A percentile compares a stretch with the other conserved stretches of the same genome.
Evolutionary conservation across 495 filamentous ascomycete species (phyloP).

Genomic region (Penicillium daleae): DNA sequence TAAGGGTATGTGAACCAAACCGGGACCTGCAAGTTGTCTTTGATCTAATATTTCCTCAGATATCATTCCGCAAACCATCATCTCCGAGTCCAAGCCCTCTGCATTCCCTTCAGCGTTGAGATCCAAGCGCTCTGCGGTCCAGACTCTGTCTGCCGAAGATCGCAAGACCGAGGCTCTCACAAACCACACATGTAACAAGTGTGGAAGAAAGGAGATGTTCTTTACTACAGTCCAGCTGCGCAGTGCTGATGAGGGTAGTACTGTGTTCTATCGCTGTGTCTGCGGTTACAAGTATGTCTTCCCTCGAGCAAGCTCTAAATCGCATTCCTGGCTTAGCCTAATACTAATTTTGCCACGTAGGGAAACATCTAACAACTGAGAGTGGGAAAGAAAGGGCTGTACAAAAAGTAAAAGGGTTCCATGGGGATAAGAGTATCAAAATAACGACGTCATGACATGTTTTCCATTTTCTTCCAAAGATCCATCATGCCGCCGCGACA

Average conservation of each 20-base stretch:
- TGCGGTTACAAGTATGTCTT: slow-evolving; percentile 78
- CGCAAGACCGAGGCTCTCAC: slow-evolving; percentile 76
- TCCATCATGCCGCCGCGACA: slow-evolving; percentile 44
- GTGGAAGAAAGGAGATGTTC: slow-evolving; percentile 80
- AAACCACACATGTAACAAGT: slow-evolving; percentile 74
- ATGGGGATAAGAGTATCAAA: slow-evolving; percentile 35
- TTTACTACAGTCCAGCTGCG: slow-evolving; percentile 85
- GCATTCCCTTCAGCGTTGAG: slow-evolving; percentile 88
- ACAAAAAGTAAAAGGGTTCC: slow-evolving; percentile 30
- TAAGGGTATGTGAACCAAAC: slow-evolving; percentile 60
- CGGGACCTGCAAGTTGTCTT: not conserved
- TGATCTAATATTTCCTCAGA: slow-evolving; percentile 52
- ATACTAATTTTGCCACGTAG: slow-evolving; percentile 34
- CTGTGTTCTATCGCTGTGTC: slow-evolving; percentile 83
- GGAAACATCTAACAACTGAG: slow-evolving; percentile 49
- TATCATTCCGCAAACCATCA: slow-evolving; percentile 73
- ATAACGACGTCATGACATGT: slow-evolving; percentile 39
- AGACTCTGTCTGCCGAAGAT: slow-evolving; percentile 78
- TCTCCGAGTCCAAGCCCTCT: slow-evolving; percentile 81
- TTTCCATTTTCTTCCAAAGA: slow-evolving; percentile 20
- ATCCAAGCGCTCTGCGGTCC: slow-evolving; percentile 81
- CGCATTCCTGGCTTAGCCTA: not conserved
- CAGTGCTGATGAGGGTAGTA: slow-evolving; percentile 93
- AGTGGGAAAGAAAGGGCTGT: slow-evolving; percentile 21
- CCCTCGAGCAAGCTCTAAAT: not conserved